Evolutionary conservation across 106 monocot species (phyloP).

Genomic region (Dendrobium huoshanense): DNA sequence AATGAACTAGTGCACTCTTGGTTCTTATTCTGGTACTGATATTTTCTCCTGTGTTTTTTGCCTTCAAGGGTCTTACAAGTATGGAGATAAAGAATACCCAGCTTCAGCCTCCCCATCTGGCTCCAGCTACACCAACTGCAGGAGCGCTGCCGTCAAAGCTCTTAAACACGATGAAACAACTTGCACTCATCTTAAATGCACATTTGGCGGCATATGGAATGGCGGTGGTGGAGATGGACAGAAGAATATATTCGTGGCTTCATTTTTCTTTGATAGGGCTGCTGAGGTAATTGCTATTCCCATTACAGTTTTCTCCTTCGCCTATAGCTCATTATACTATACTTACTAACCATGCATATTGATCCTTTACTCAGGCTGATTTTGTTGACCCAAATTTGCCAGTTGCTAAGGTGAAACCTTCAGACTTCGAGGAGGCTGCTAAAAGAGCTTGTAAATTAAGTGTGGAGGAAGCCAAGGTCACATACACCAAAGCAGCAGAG

Average conservation of each 20-base stretch:
- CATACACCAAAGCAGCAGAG: slow-evolving; percentile 33
- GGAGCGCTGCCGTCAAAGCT: slow-evolving; percentile 54
- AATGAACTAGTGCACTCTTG: no score
- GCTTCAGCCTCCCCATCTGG: slow-evolving; percentile 54
- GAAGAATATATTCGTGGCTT: slow-evolving; percentile 84
- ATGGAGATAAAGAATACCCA: slow-evolving; percentile 39
- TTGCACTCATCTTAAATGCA: slow-evolving; percentile 89
- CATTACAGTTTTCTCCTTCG: background rate
- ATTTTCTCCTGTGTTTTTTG: background rate
- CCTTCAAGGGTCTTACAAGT: slow-evolving; percentile 55
- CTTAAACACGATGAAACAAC: slow-evolving; percentile 69
- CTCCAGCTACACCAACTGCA: slow-evolving; percentile 60
- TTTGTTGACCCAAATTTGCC: slow-evolving; percentile 39
- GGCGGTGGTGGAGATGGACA: slow-evolving; percentile 95
- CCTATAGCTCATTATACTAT: background rate
- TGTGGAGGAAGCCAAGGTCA: slow-evolving; percentile 34
- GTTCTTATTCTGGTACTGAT: background rate
- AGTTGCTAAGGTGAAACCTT: slow-evolving; percentile 47
- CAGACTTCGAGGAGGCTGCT: slow-evolving; percentile 52
- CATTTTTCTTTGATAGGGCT: slow-evolving; percentile 95
- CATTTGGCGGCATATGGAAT: slow-evolving; percentile 95
- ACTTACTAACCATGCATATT: background rate
- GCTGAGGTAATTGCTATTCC: slow-evolving; percentile 50
- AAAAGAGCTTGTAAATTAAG: slow-evolving; percentile 48
- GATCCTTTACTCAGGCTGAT: slow-evolving; percentile 34